A percentile compares a stretch with the other conserved stretches of the same genome.
These are phyloP conservation scores for Peronospora tabacina DNA, from an alignment of 352 stramenopile species.

Conservation along the genomic window DNA sequence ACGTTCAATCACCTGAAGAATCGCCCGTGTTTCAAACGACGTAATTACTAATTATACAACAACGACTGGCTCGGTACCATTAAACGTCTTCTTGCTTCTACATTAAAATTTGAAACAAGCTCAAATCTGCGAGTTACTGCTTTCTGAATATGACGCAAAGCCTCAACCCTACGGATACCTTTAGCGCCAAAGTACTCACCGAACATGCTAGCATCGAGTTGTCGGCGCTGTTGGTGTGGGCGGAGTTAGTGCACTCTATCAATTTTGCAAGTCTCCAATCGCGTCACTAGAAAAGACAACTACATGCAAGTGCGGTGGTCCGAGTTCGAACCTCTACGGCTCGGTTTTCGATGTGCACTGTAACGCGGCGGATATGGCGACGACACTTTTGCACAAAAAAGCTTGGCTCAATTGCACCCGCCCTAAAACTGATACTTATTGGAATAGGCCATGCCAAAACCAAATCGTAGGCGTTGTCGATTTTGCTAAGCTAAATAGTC, in stretches of 20 bases:
- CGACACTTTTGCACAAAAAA: conserved; percentile 45
- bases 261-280: conserved; percentile 32
- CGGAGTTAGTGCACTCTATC: conserved; percentile 37
- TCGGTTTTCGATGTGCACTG: conserved; percentile 36
- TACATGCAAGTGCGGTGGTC: conserved; percentile 39
- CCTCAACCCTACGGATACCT: conserved; percentile 32
- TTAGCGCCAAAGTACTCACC: conserved; percentile 25
- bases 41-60: conserved; percentile 38
- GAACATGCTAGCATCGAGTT: conserved; percentile 27
- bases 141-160: conserved; percentile 48
- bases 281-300: conserved; percentile 16
- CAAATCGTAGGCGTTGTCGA: conserved; percentile 3
- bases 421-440: conserved; percentile 27
- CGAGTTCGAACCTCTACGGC: conserved; percentile 45
- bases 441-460: conserved; percentile 1
- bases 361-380: conserved; percentile 42
- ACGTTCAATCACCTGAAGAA: conserved; percentile 39
- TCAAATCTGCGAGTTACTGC: conserved; percentile 16
- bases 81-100: conserved; percentile 6
- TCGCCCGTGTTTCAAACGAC: conserved; percentile 39
- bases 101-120: conserved; percentile 1
- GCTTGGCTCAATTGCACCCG: conserved; percentile 34
- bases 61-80: conserved; percentile 17
- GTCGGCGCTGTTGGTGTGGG: conserved; percentile 32
- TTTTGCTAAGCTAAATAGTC: conserved; percentile 9